Evolutionary conservation across 139 green algal species (phyloP).

Genomic region (Micractinium conductrix): DNA sequence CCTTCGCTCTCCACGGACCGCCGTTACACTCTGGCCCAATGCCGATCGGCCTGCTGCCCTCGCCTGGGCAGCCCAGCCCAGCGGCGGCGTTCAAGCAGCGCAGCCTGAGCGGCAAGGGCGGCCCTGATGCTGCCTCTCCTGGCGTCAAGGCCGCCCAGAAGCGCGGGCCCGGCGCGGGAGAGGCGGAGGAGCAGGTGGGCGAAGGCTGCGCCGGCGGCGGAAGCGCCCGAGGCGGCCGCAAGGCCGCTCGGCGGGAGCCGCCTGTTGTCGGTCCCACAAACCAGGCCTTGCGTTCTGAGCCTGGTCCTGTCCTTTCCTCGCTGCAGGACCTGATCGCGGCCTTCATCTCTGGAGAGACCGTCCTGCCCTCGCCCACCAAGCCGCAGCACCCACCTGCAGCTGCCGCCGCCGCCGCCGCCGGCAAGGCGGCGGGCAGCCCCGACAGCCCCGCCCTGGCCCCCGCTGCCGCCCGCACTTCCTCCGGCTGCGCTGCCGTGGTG

Average conservation of each 20-base stretch:
- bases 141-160: background rate
- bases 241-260: background rate
- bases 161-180: too few species aligned
- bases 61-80: background rate
- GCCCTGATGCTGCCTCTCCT: background rate
- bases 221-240: background rate
- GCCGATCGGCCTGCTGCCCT: background rate
- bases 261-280: background rate
- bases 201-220: background rate
- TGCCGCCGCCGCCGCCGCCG: background rate
- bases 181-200: background rate
- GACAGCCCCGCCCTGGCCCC: too few species aligned
- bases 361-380: background rate
- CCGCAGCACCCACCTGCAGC: background rate
- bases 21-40: background rate
- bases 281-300: background rate
- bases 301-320: background rate
- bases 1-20: background rate
- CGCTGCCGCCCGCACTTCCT: background rate
- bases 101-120: background rate
- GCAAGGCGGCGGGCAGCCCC: background rate
- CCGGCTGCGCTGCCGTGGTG: background rate
- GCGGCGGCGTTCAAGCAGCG: background rate
- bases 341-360: background rate
- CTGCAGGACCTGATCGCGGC: constrained; percentile 5